Percentiles rank a stretch among this genome's conserved stretches.
These are phyloP conservation scores for Metschnikowia shivogae DNA, from an alignment of 805 yeast genomes.

Conservation along the genomic window DNA sequence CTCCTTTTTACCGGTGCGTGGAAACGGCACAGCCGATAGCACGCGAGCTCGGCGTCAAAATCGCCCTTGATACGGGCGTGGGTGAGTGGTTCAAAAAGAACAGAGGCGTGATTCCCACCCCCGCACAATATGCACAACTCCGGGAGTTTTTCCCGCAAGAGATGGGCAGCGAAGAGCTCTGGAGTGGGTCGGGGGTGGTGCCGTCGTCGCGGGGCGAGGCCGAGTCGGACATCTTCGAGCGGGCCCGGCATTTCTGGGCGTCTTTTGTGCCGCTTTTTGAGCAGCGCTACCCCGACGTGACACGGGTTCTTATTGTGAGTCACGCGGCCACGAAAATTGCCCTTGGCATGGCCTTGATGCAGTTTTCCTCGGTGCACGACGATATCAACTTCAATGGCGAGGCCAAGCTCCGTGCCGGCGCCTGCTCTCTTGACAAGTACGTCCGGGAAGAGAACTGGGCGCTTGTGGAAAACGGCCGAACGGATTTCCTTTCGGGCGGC, in stretches of 20 bases:
- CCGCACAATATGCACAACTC: slow-evolving; percentile 52
- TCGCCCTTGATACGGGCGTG: slow-evolving; percentile 73
- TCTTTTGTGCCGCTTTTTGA: slow-evolving; percentile 58
- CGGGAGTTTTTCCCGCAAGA: slow-evolving; percentile 44
- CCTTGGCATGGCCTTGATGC: slow-evolving; percentile 71
- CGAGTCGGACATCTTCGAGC: slow-evolving; percentile 58
- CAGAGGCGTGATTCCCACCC: slow-evolving; percentile 63
- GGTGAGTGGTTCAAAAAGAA: slow-evolving; percentile 90
- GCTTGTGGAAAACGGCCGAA: slow-evolving; percentile 64
- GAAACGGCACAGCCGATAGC: slow-evolving; percentile 77
- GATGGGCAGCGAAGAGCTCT: slow-evolving; percentile 28
- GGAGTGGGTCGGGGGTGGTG: slow-evolving; percentile 47
- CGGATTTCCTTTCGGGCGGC: slow-evolving; percentile 67
- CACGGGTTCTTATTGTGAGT: slow-evolving; percentile 67
- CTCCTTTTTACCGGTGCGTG: slow-evolving; percentile 88
- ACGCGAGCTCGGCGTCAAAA: slow-evolving; percentile 49
- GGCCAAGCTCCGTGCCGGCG: slow-evolving; percentile 58
- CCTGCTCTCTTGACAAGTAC: slow-evolving; percentile 78
- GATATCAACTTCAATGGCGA: slow-evolving; percentile 37
- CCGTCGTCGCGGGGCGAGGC: slow-evolving; percentile 75
- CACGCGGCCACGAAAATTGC: slow-evolving; percentile 95
- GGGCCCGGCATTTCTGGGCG: slow-evolving; percentile 55
- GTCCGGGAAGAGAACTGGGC: slow-evolving; percentile 47
- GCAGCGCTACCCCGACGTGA: slow-evolving; percentile 52
- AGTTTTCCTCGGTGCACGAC: slow-evolving; percentile 48